Base-by-base conservation (phyloP, 2,329 filamentous ascomycete species). In the Tolypocladium tropicale region DNA sequence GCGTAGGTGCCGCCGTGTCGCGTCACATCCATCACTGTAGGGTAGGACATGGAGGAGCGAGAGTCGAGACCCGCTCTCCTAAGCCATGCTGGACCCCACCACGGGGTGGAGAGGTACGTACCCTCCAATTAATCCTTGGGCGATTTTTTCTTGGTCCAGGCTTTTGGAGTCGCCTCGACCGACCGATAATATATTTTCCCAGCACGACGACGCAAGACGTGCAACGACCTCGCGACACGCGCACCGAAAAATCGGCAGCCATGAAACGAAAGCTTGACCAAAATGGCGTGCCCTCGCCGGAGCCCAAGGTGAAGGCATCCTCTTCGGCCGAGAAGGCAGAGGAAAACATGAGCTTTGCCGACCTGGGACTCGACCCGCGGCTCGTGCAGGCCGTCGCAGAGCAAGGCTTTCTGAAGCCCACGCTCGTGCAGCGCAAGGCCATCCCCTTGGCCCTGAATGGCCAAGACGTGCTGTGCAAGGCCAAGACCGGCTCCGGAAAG, bases 401-500 rank as follows among this genome's bases (percentile, higher is more conserved):
- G 68, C 88, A 94, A 71, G 86, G 88, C 70, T 97, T 92, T 75
- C 80, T 86, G 60, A 84, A 85, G 57, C 94, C 94, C 16, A 97
- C 94, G n/a, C 80, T 86, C 14, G 89, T 97, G 2, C 94, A 99
- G 72, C 81, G 84, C 46, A 86, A 88, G 71, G 89, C 90, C 1
- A 95, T 99, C 59, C 94, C 94, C 1, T 74, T 96, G 39, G 90
- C 90, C 25, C 77, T 97, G 21, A 84, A 91, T 61, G 93, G 94
- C 14, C 86, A 90, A 66, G 91, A 97, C 77, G 85, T 99, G 52
- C 78, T 97, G 41, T 92, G 91, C 55, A 91, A 93, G 67, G 90
- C 93, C 39, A 95, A 93, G 72, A 97, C 94, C 6, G 94, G 94
- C 14, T 96, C 92, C 4, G 94, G 94, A 63, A 99, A 99, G 78